A percentile compares a stretch with the other conserved stretches of the same genome.
Conservation (phyloP, 768 basidiomycete species). For the Phlebiopsis flavidoalba region DNA sequence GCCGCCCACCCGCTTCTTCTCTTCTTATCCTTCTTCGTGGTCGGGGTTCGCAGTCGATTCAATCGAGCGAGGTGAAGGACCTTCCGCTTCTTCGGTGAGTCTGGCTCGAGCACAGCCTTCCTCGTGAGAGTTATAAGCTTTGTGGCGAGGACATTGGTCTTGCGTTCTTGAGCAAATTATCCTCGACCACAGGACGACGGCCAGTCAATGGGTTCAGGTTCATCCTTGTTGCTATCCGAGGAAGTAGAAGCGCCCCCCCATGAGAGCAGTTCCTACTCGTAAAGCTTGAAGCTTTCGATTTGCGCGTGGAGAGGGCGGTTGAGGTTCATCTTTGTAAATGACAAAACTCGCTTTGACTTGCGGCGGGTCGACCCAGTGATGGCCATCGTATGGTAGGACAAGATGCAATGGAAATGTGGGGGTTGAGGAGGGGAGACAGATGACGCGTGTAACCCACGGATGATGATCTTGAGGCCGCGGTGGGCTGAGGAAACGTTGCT, state of each 20-base stretch:
- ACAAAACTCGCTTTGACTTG: conserved; percentile 19
- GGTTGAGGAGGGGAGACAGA: background rate
- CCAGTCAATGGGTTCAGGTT: conserved; percentile 76
- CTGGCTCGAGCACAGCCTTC: conserved; percentile 12
- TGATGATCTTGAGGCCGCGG: background rate
- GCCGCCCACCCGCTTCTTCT: conserved; percentile 10
- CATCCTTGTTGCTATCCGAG: conserved; percentile 57
- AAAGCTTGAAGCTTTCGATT: conserved; percentile 23
- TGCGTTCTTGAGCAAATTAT: conserved; percentile 56
- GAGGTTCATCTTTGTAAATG: conserved; percentile 22
- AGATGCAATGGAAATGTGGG: background rate
- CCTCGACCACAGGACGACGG: conserved; percentile 41
- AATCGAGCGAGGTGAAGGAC: background rate
- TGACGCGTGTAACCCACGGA: background rate
- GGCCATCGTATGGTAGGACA: background rate
- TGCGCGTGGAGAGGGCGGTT: conserved; percentile 10
- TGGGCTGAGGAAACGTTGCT: background rate
- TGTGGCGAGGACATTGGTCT: conserved; percentile 30
- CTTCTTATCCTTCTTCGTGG: conserved; percentile 13
- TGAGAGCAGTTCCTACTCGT: conserved; percentile 25
- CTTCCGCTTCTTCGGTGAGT: conserved; percentile 17
- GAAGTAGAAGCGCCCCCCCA: conserved; percentile 24
- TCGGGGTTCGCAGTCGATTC: too few species aligned
- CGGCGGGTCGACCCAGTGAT: conserved; percentile 8
- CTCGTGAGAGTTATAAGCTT: conserved; percentile 17